Evolutionary conservation across 768 basidiomycete species (phyloP), one percentile per base, ranked within the genome.

Genomic region (Boletus pseudopeckii): DNA sequence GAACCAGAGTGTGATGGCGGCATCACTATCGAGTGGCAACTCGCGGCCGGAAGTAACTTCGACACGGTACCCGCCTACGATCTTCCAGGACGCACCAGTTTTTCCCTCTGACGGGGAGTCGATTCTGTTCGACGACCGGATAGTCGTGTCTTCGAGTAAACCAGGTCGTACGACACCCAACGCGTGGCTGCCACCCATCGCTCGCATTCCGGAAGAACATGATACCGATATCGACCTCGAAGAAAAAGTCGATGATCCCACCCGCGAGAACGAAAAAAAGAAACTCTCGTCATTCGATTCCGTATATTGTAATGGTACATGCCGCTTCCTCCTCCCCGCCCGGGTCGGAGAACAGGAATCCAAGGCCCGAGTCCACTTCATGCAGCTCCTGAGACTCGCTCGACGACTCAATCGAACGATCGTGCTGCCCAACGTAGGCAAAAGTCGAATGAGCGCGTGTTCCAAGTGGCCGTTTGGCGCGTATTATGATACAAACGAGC

Each of bases 381-480:
- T 71, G 28, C 80, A 85, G 57, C 67, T 85, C 52, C 59, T 74
- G 1, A 66, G 69, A 4, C 77, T 85, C n/a, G 79, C 83, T 0
- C 64, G 65, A 46, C 64, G 58, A 7, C 74, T 84, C 28, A 76
- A 80, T 58, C 76, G 83, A 6, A 85, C 78, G 4, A 72, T 85
- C 34, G 81, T 86, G 26, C 73, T 86, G 5, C 84, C 84, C 3
- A 81, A 82, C 53, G 82, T 84, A 5, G 79, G 79, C 7, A 78
- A 79, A 53, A 79, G 79, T 44, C 75, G 80, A 36, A 72, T 85
- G 33, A 78, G 80, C 1, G 65, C 72, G 4, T 86, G 83, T 69
- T 76, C 73, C 56, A 66, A 71, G 46, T 77, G 74, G 74, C 67
- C 72, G 2, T 80, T 85, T 56, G 69, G 67, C 3, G 69, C 69